Conservation (phyloP, 129 eudicot genomes). For the Centrapalus pauciflorus region DNA sequence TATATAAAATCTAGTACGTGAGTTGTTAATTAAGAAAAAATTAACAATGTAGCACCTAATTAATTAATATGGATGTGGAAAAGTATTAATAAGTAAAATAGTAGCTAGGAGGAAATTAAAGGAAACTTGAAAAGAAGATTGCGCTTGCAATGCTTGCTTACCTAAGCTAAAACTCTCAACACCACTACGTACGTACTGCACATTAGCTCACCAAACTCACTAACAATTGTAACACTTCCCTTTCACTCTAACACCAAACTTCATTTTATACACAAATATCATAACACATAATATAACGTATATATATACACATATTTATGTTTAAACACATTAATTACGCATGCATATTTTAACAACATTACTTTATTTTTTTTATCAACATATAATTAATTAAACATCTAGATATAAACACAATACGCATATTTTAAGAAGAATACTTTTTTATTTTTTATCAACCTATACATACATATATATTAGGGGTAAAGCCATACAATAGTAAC, state of each 20-base stretch:
- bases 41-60: constrained; percentile 18
- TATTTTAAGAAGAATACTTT: no score
- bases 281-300: neutral
- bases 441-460: no score
- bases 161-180: constrained; percentile 29
- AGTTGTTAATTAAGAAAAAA: neutral
- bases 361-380: no score
- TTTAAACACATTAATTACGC: no score
- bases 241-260: neutral
- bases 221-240: constrained; percentile 19
- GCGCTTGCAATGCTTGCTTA: constrained; percentile 26
- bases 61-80: constrained; percentile 19
- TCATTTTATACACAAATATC: neutral
- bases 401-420: no score
- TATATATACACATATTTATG: no score
- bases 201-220: constrained; percentile 40
- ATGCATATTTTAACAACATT: no score
- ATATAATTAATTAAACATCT: no score
- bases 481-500: no score
- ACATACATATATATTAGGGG: no score
- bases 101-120: no score
- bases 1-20: neutral
- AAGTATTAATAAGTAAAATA: constrained; percentile 23
- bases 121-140: constrained; percentile 14
- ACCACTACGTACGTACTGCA: no score